Conservation (phyloP, 352 stramenopile species). For the Pythium sp. region DNA sequence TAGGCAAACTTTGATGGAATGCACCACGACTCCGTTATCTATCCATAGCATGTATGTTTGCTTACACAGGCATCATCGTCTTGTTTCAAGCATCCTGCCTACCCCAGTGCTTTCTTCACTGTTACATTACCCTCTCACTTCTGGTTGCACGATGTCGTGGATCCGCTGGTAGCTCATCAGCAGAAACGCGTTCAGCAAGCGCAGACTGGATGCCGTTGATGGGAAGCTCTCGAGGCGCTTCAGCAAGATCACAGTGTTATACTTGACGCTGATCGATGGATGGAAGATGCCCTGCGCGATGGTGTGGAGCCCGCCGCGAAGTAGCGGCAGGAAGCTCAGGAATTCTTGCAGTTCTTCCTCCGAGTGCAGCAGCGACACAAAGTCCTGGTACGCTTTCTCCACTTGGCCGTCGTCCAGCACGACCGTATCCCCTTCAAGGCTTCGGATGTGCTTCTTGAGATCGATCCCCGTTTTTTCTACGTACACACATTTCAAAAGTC, state of each 20-base stretch:
- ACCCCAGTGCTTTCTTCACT: neutral
- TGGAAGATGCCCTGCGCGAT: conserved; percentile 87
- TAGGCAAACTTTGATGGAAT: no score
- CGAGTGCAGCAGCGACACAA: conserved; percentile 63
- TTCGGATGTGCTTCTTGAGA: conserved; percentile 78
- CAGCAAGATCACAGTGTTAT: conserved; percentile 85
- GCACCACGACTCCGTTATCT: neutral
- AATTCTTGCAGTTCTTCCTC: conserved; percentile 85
- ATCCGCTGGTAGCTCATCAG: conserved; percentile 86
- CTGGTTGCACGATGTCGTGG: conserved; percentile 68
- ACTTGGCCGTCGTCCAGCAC: conserved; percentile 76
- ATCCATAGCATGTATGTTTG: neutral
- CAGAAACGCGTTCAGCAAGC: conserved; percentile 73
- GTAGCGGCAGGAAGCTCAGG: conserved; percentile 75
- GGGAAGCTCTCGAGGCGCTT: conserved; percentile 82
- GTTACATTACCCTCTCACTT: conserved; percentile 22
- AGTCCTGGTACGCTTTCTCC: conserved; percentile 82
- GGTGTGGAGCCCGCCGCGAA: conserved; percentile 72
- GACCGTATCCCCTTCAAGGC: conserved; percentile 69
- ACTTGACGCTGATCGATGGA: conserved; percentile 83
- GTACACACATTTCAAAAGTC: conserved; percentile 35
- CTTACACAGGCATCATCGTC: neutral
- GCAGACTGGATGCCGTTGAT: conserved; percentile 68
- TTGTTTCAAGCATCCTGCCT: neutral
- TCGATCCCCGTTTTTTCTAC: conserved; percentile 78